These are phyloP conservation scores for Rhodotorula diobovata DNA, from an alignment of 768 basidiomycete genomes.

Conservation along the genomic window DNA sequence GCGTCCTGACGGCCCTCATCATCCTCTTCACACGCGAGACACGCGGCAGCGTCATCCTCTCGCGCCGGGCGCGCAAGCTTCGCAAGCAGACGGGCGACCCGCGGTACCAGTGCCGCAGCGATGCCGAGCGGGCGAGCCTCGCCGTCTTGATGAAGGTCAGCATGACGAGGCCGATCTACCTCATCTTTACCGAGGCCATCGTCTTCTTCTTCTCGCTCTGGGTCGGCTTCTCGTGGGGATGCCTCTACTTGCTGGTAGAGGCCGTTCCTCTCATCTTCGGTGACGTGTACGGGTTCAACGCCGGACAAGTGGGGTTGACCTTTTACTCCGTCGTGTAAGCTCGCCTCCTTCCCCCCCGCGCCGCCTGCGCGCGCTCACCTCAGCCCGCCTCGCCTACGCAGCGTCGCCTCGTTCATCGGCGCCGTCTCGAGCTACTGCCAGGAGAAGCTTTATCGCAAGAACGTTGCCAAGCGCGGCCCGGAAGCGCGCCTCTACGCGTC, in stretches of 20 bases:
- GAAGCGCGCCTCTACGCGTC: conserved; percentile 31
- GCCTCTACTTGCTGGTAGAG: conserved; percentile 58
- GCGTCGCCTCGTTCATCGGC: conserved; percentile 30
- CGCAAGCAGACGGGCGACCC: conserved; percentile 64
- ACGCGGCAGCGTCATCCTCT: conserved; percentile 64
- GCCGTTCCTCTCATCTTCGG: conserved; percentile 46
- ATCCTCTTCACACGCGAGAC: conserved; percentile 68
- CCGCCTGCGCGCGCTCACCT: not conserved
- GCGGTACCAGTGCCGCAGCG: conserved; percentile 62
- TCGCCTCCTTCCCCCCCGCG: no score
- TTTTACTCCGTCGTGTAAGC: conserved; percentile 28
- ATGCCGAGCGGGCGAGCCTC: conserved; percentile 61
- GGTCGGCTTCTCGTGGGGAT: conserved; percentile 63
- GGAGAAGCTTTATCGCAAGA: conserved; percentile 20
- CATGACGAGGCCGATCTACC: conserved; percentile 44
- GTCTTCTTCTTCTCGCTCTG: conserved; percentile 58
- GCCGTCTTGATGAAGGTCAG: conserved; percentile 62
- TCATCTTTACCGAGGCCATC: conserved; percentile 67
- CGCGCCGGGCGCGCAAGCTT: conserved; percentile 59
- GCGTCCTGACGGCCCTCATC: conserved; percentile 54
- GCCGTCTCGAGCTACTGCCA: conserved; percentile 21
- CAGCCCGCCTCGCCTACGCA: not conserved
- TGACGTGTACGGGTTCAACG: conserved; percentile 30
- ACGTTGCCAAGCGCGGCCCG: conserved; percentile 28
- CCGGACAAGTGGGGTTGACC: conserved; percentile 16